A percentile compares a stretch with the other conserved stretches of the same genome.
Conservation (phyloP, 768 basidiomycete genomes). For the Termitomyces sp. region DNA sequence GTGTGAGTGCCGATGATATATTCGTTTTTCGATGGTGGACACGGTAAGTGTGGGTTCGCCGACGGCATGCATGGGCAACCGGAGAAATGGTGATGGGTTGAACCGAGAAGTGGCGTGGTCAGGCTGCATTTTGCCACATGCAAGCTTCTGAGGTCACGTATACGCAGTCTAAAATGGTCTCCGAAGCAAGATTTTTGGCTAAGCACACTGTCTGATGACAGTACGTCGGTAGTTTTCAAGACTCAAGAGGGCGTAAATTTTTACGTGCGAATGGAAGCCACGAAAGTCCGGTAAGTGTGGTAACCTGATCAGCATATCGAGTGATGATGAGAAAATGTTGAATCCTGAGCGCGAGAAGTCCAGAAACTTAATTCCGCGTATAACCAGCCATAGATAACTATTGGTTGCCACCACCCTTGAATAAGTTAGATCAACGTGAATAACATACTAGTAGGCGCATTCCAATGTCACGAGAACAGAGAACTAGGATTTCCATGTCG, state of each 20-base stretch:
- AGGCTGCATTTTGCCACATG: neutral
- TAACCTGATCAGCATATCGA: neutral
- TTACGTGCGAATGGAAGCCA: neutral
- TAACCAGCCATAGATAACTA: neutral
- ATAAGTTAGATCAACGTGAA: neutral
- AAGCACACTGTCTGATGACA: neutral
- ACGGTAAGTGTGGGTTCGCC: neutral
- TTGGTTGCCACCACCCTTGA: neutral
- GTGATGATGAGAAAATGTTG: neutral
- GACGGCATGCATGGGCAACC: neutral
- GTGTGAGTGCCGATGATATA: neutral
- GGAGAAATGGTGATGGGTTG: neutral
- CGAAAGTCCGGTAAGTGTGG: too few species aligned
- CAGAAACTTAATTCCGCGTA: neutral
- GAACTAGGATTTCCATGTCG: neutral
- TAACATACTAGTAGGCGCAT: neutral
- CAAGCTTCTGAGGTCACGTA: neutral
- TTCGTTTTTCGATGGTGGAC: too few species aligned
- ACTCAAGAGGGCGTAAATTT: too few species aligned
- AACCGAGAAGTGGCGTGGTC: neutral
- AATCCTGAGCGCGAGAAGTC: neutral
- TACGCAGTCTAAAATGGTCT: neutral
- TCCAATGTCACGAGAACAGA: neutral
- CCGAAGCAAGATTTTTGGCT: neutral
- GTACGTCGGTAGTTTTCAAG: neutral